Base-by-base conservation (phyloP, 2,329 filamentous ascomycete genomes). In the Fusarium napiforme region DNA sequence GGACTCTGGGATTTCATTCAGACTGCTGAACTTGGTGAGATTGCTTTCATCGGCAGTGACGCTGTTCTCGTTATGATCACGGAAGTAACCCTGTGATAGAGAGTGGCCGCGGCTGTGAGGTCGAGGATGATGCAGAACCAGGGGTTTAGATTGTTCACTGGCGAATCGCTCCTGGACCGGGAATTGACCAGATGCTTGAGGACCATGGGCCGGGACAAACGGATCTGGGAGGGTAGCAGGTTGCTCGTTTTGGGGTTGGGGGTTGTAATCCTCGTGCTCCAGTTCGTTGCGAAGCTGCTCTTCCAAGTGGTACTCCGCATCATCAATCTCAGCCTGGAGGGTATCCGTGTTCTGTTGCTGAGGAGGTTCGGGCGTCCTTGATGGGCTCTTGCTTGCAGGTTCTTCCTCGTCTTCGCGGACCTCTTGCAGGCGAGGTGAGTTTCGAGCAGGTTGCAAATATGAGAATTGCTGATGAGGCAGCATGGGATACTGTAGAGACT, bases 221-320 rank as follows among this genome's bases (percentile, higher is more conserved):
- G 73, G 71, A 37, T 78, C 72, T 28, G 72, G 75, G 43, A 72
- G 69, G 50, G 65, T 70, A 21, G 65, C 58, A 16, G 66, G 74
- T 30, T 64, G 70, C 36, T 81, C 78, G 4, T 76, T 74, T 59
- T 84, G 81, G 45, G 87, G 84, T 56, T 91, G 90, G 4, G 91
- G 92, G 76, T 90, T 93, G 78, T 93, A 92, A 74, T 94, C 93
- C 62, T 93, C 92, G 74, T 95, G 92, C 67, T 95, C 92, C 55
- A 96, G 85, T 77, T 96, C 92, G 60, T 92, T 91, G 58, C 93
- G 91, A 70, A 95, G 90, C 69, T 93, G 91, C 79, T 95, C 91
- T 79, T 95, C 93, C 69, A 96, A 82, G 76, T 96, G 93, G 78
- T 96, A 96, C 77, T 97, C 93, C 9, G 93, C 92, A 78, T 95